Evolutionary conservation across 2,329 filamentous ascomycete species (phyloP).

Genomic region (Neopestalotiopsis sp.): DNA sequence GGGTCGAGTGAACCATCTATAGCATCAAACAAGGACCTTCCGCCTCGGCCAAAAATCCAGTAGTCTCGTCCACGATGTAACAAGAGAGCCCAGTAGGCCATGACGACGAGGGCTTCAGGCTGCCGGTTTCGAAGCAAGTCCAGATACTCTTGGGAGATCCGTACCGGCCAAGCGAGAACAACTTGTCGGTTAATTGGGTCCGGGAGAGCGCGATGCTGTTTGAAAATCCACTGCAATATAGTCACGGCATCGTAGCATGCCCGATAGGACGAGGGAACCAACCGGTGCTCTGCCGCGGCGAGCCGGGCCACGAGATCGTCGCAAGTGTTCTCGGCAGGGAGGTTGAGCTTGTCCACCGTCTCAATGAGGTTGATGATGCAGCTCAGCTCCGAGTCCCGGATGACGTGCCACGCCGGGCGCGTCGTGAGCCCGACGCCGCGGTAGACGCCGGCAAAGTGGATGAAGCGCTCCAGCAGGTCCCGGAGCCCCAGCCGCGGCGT

Average conservation of each 20-base stretch:
- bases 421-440: conserved; percentile 7
- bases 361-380: conserved; percentile 25
- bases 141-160: conserved; percentile 30
- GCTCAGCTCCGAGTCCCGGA: conserved; percentile 18
- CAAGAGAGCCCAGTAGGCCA: conserved; percentile 49
- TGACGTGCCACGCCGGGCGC: conserved; percentile 6
- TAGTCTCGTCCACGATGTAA: conserved; percentile 38
- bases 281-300: neutral
- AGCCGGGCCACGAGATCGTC: neutral
- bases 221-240: neutral
- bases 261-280: neutral
- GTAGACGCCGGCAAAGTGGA: neutral
- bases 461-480: neutral
- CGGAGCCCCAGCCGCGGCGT: conserved; percentile 2
- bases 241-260: neutral
- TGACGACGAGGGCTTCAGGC: conserved; percentile 47
- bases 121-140: conserved; percentile 39
- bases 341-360: conserved; percentile 1
- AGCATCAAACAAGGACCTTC: conserved; percentile 20
- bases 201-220: neutral
- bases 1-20: neutral
- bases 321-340: neutral
- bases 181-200: neutral
- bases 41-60: conserved; percentile 39
- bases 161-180: neutral